Base-by-base conservation (phyloP, 2,329 filamentous ascomycete species). In the Diaporthe citri region DNA sequence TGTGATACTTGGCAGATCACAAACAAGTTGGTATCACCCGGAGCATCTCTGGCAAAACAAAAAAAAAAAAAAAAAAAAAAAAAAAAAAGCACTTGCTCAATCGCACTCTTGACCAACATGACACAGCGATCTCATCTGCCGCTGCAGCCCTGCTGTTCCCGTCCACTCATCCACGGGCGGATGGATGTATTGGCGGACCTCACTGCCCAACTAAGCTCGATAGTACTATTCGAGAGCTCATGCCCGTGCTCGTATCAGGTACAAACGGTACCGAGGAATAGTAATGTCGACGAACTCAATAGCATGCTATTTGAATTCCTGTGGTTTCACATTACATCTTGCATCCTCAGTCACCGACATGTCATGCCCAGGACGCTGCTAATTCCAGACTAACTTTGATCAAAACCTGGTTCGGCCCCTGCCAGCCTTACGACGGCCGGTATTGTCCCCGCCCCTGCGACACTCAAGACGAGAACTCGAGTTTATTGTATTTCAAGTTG, bases 241-340 rank as follows among this genome's bases (percentile, higher is more conserved):
- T 31, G 17, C 12, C 34, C 31, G n/a, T 51, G 13, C 31, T 67
- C 46, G 31, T 17, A 39, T 67, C 13, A 52, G 31, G 31, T 39
- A 36, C 46, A 52, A n/a, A 34, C 22, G 64, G 13, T 39, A 22
- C 46, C 34, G 46, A 52, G 46, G 31, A 22, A 39, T 39, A n/a
- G 8, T 20, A 20, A 10, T 17, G n/a, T 52, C 28, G n/a, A 25
- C 31, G 34, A 39, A 67, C 31, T 52, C 46, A 67, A 67, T 52
- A 52, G 46, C 31, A 67, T 67, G 64, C 46, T 25, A 67, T 67
- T 67, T 51, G 62, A 52, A 67, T 52, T 67, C 62, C 20, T n/a
- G 31, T 51, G 62, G 64, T 67, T 67, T 67, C 64, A 67, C 48
- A 67, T 67, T 25, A 39, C 64, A 52, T 52, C 46, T 67, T 17